Evolutionary conservation across 805 yeast species (phyloP), one percentile per base, ranked within the genome.

Genomic region (Yarrowia osloensis): DNA sequence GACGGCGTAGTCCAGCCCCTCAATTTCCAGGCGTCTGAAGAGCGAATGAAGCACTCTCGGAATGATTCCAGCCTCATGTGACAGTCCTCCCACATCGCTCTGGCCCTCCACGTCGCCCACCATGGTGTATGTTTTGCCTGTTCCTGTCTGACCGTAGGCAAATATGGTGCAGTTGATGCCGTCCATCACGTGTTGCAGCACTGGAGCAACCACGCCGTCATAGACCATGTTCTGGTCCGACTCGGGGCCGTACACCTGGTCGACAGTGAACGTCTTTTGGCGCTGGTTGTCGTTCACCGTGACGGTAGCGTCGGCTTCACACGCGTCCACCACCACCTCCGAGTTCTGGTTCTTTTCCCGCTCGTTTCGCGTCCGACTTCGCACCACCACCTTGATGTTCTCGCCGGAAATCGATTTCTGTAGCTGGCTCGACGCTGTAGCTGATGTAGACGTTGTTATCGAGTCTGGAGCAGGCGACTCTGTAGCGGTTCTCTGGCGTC

Each of bases 71-170:
- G 91, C 89, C 28, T 82, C 71, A 35, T 70, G 69, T 1, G 71
- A 47, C 21, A 50, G 21, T 12, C 59, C 47, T 15, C 59, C 67
- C 70, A 72, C 66, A 39, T 86, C 81, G 59, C 88, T 87, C 4
- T 65, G 59, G 11, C 65, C 67, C 70, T 76, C 54, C 66, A 79
- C 82, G 61, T 88, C 88, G 7, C 96, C 95, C 7, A 88, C 85
- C 95, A 86, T 86, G 13, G 90, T 79, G 65, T 71, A 73, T 4
- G 97, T 91, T 73, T 91, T 91, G 28, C 97, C 97, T 0, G 96
- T 89, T 0, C 97, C 95, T 0, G 97, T 91, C 82, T 91, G 96
- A 5, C 97, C 97, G 77, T 92, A 92, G 0, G 95, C 96, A 70
- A 91, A 81, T 31, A 91, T 82, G 0, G 97, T 89, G 70, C 92